These are phyloP conservation scores for Paracorniculantispora psalliotae DNA, from an alignment of 2,329 filamentous ascomycete genomes.

Conservation along the genomic window DNA sequence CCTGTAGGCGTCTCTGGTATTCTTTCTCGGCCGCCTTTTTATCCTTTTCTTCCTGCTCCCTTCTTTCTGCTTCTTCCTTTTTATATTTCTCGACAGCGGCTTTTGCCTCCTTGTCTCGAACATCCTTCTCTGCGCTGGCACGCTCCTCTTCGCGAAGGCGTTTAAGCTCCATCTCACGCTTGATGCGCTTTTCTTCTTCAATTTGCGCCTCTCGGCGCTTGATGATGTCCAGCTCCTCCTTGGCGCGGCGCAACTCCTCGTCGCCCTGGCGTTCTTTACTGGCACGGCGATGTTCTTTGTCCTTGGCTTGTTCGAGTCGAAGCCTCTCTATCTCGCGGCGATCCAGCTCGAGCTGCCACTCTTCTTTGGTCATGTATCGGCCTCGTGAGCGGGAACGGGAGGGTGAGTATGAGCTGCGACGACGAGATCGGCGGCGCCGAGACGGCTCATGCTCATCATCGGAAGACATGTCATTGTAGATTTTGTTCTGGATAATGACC, in stretches of 20 bases:
- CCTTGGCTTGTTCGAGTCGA: conserved; percentile 36
- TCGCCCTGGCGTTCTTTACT: conserved; percentile 40
- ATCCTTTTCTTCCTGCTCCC: conserved; percentile 42
- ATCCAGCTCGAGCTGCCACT: conserved; percentile 35
- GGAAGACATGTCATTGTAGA: conserved; percentile 45
- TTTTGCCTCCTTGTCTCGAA: conserved; percentile 40
- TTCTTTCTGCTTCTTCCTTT: conserved; percentile 43
- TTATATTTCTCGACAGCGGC: conserved; percentile 47
- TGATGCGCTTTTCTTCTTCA: conserved; percentile 47
- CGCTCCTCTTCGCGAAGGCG: conserved; percentile 43
- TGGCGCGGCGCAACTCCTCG: conserved; percentile 46
- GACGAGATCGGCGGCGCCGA: conserved; percentile 23
- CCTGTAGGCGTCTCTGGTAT: conserved; percentile 51
- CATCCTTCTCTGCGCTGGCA: conserved; percentile 37
- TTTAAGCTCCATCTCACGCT: conserved; percentile 46
- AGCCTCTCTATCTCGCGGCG: conserved; percentile 42
- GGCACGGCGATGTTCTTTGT: conserved; percentile 30
- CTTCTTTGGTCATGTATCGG: conserved; percentile 38
- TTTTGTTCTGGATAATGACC: conserved; percentile 54
- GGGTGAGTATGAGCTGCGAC: conserved; percentile 27
- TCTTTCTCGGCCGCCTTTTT: conserved; percentile 47
- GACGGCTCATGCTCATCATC: conserved; percentile 35
- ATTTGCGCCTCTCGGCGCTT: conserved; percentile 41
- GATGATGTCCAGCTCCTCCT: conserved; percentile 44
- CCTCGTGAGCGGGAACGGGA: conserved; percentile 31